Evolutionary conservation across 169 alveolate genomes (phyloP).

Genomic region (Plasmodium knowlesi): DNA sequence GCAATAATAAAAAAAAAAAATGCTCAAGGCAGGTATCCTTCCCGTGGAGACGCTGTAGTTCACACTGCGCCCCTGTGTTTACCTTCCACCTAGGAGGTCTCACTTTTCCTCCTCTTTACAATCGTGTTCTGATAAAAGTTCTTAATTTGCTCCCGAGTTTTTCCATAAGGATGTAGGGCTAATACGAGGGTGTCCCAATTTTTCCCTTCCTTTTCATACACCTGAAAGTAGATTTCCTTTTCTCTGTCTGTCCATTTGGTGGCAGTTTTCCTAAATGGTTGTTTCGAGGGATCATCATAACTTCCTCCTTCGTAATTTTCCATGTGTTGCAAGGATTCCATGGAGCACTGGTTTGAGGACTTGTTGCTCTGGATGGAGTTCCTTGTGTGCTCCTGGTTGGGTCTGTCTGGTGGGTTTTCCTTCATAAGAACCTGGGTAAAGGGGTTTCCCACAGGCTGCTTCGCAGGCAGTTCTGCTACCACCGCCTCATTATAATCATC

Average conservation of each 20-base stretch:
- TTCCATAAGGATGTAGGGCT: slow-evolving; percentile 76
- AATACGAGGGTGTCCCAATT: slow-evolving; percentile 71
- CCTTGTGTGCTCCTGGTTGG: not conserved
- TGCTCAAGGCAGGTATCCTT: not conserved
- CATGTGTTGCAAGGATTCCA: not conserved
- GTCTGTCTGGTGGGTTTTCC: not conserved
- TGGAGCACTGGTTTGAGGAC: not conserved
- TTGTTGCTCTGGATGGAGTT: slow-evolving; percentile 2
- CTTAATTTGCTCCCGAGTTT: slow-evolving; percentile 77
- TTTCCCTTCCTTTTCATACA: slow-evolving; percentile 69
- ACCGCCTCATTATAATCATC: too few species aligned
- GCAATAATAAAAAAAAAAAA: too few species aligned
- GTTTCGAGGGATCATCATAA: slow-evolving; percentile 15
- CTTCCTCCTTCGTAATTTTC: slow-evolving; percentile 31
- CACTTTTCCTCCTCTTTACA: slow-evolving; percentile 29
- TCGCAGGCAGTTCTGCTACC: not conserved
- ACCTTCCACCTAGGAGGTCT: not conserved
- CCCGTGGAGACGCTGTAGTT: not conserved
- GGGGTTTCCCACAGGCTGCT: not conserved
- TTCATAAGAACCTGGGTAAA: not conserved
- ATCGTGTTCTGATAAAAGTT: slow-evolving; percentile 76
- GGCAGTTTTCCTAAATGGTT: slow-evolving; percentile 51
- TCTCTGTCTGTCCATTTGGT: slow-evolving; percentile 77
- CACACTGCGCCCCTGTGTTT: not conserved
- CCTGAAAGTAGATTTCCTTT: slow-evolving; percentile 60